Evolutionary conservation across 1,284 basidiomycete species (phyloP), one percentile per base, ranked within the genome.

Genomic region (Trametes polyzona): DNA sequence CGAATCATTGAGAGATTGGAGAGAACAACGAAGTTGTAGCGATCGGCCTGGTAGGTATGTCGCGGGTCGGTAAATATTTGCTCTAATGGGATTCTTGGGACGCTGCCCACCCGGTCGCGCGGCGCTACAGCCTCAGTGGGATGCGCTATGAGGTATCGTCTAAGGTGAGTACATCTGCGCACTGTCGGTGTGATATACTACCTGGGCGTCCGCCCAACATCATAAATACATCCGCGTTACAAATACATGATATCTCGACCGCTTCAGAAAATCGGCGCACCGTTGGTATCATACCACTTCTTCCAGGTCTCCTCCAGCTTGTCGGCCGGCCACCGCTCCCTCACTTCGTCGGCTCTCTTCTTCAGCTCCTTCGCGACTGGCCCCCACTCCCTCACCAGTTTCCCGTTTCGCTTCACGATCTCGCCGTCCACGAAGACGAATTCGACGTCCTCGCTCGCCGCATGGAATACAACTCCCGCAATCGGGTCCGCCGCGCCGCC

Each of bases 271-370:
- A 47, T 30, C 8, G 67, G 63, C 1, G 59, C 57, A 7, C 68
- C 67, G 17, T 51, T 57, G 26, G 60, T 54, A 3, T 62, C 58
- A 37, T 66, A 70, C 48, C 57, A 67, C 52, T 69, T 56, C 30
- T 47, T 42, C 69, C 69, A 70, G 6, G 55, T 37, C 49, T 63
- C 63, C 29, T 71, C 68, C 46, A 70, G 48, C 47, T 63, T 58
- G 27, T 66, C 66, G 23, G 52, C 55, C 2, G 68, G 67, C 54
- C 77, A 86, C 66, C 62, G 85, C 32, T 78, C 76, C 6, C 76
- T 83, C 41, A 77, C 77, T 24, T 81, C 81, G 14, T 77, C 76
- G n/a, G 72, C 78, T 2, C 67, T 74, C 46, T 79, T 79, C 82
- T 30, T 74, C 76, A 60, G 76, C 76, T 59, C 86, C 81, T 16